Evolutionary conservation across 2,329 filamentous ascomycete species (phyloP), one percentile per base, ranked within the genome.

Genomic region (Phialophora chinensis): DNA sequence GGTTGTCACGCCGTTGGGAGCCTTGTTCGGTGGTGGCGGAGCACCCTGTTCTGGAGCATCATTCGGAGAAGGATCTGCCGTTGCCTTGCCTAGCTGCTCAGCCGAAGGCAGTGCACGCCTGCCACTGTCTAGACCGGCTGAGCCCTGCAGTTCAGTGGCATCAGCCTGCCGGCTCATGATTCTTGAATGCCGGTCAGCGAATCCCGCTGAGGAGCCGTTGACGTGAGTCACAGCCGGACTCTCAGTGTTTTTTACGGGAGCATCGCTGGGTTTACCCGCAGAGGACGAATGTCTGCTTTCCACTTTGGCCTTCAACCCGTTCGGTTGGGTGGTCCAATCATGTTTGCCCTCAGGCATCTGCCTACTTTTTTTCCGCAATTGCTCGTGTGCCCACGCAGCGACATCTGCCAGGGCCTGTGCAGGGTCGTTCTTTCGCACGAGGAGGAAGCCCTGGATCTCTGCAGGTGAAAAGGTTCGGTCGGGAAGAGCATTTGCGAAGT

Each of bases 371-470:
- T 66, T 68, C 31, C 20, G 49, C 29, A 63, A 11, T 27, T 63
- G 42, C 25, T 49, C 58, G 25, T 69, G 63, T 50, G 63, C 55
- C 82, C 83, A 86, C 56, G 60, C 70, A 23, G 70, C 74, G 5
- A 82, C 79, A 67, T 79, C 75, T 38, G 75, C 74, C 47, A 85
- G 68, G 29, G 84, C 83, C 59, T 76, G 72, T 17, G 69, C 67
- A 5, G 84, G 83, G 58, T 80, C 78, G 60, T 80, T 82, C 75
- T 84, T 84, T 60, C 80, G 74, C 68, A 77, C 79, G 63, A 86
- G 76, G 44, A 86, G 74, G 67, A 82, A 84, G 4, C 80, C 82
- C 69, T 86, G 82, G 23, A 86, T 78, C 73, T 85, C 81, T 1
- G 83, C 83, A 0, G 82, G 84, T 10, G 81, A 82, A 60, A 86